Conservation (phyloP, 129 eudicot genomes). For the Tagetes patula region DNA sequence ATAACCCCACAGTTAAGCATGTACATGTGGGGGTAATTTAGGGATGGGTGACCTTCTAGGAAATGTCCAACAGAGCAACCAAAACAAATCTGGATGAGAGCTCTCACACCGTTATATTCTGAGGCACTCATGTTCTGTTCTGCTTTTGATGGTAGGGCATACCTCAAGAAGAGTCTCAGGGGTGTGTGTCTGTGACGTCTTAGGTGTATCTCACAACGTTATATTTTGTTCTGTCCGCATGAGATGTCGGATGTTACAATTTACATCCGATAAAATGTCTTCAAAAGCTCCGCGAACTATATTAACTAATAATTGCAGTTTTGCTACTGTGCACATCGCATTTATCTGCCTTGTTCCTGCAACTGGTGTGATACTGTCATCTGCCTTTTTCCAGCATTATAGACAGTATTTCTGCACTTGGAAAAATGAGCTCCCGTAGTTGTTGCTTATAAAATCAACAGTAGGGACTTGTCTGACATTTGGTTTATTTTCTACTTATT, state of each 20-base stretch:
- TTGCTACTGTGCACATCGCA: background rate
- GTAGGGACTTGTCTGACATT: slow-evolving; percentile 1
- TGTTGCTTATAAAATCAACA: background rate
- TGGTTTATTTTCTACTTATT: background rate
- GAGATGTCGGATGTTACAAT: background rate
- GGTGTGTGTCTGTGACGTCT: background rate
- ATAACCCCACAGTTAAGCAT: background rate
- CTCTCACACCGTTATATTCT: too few species aligned
- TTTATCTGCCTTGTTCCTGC: background rate
- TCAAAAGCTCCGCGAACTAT: background rate
- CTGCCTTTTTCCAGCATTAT: background rate
- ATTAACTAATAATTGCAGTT: background rate
- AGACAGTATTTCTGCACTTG: background rate
- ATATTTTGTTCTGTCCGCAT: background rate
- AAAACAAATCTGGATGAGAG: background rate
- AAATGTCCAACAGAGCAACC: background rate
- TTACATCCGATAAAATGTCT: background rate
- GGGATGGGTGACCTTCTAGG: background rate
- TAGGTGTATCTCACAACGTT: background rate
- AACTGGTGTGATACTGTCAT: background rate
- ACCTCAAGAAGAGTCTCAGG: background rate
- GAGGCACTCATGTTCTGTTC: background rate
- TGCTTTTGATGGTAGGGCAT: background rate
- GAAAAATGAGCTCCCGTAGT: background rate
- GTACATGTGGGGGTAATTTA: background rate